Base-by-base conservation (phyloP, 805 yeast species). In the Pichia paraexigua region DNA sequence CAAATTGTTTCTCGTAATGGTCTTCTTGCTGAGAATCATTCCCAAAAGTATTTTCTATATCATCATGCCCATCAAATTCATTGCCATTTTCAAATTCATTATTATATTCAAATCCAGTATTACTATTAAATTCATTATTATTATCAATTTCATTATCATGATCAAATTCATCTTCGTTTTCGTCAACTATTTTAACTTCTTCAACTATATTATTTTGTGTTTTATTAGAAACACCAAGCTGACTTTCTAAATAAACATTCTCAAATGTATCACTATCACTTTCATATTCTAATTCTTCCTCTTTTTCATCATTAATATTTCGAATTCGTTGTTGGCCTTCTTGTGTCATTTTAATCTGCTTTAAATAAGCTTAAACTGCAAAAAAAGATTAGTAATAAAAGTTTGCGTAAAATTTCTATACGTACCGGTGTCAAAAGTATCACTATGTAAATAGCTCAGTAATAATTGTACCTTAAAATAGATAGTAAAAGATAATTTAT, bases 241-340 rank as follows among this genome's bases (percentile, higher is more conserved):
- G 48, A 20, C 40, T 46, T 39, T 45, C 52, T 39, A 40, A 24
- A 43, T 51, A 20, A 32, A 43, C 18, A 27, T 39, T 12, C 41
- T 60, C 63, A 44, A 57, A 49, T 24, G 53, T 54, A 15, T 55
- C 61, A 30, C 58, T 62, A 35, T 63, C 66, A 50, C 67, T 60
- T 56, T 70, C 63, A 52, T 63, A 56, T 56, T 66, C 61, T 58
- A 67, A 49, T 54, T 62, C 57, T 56, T 69, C 55, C 53, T 66
- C 62, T 48, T 49, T 53, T 25, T 54, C 50, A 13, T 39, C 27
- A n/a, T 45, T 24, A 9, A 10, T 12, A 2, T 11, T n/a, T 10
- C 24, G 30, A 15, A 17, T 5, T 5, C 7, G 39, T 35, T 17
- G 39, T 35, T 35, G 39, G 20, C 12, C 43, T 15, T 30, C n/a